phyloP scores from a whole-genome alignment of 2,329 filamentous ascomycete genomes.

The Aspergillus sp. region DNA sequence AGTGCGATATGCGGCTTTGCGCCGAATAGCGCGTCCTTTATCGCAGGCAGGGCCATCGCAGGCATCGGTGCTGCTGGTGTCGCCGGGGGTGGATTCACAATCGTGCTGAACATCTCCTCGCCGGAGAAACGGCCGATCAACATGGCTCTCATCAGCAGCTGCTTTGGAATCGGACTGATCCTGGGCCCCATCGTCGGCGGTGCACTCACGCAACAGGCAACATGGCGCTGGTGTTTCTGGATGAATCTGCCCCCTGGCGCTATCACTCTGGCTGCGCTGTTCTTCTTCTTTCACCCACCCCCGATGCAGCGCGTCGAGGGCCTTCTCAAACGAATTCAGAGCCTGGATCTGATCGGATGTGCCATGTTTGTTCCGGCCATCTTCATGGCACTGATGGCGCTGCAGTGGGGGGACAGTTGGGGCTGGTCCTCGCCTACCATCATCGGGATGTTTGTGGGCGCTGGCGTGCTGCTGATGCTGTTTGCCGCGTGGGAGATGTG shows the following conservation, averaged over 20 bases:
- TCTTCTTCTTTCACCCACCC: conserved; percentile 1
- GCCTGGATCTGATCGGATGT: conserved; percentile 19
- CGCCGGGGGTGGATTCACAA: background rate
- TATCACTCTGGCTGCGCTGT: conserved; percentile 9
- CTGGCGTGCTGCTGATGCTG: background rate
- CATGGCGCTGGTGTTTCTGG: conserved; percentile 40
- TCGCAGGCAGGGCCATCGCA: conserved; percentile 1
- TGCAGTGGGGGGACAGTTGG: conserved; percentile 21
- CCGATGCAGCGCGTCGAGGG: background rate
- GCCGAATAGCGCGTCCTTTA: background rate
- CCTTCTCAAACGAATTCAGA: conserved; percentile 4
- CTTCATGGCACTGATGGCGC: conserved; percentile 18
- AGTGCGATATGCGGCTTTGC: background rate
- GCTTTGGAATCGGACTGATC: background rate
- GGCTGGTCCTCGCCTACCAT: conserved; percentile 16
- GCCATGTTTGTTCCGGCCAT: conserved; percentile 15
- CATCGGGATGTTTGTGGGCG: conserved; percentile 18
- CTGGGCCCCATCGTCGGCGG: conserved; percentile 1
- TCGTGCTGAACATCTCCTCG: background rate
- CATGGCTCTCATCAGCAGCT: background rate
- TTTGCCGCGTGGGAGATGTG: conserved; percentile 2
- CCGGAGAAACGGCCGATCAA: background rate
- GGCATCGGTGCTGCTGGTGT: conserved; percentile 1
- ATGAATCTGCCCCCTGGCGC: conserved; percentile 34
- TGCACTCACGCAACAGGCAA: background rate